Evolutionary conservation across 1,284 basidiomycete species (phyloP).

Genomic region (Naganishia sp.): DNA sequence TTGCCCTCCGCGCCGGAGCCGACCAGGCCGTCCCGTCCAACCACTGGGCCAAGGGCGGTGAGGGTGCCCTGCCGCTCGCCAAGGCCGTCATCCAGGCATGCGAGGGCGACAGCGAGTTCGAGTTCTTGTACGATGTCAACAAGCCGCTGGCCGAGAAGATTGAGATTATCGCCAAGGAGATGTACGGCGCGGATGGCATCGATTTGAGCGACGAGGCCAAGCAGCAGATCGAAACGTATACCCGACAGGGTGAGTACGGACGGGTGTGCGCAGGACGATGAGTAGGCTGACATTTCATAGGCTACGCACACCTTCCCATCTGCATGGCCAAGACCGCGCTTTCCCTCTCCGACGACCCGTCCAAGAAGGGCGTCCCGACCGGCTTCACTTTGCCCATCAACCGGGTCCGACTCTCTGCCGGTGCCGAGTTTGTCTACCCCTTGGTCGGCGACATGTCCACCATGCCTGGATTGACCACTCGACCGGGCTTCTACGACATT

Average conservation of each 20-base stretch:
- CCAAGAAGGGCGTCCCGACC: slow-evolving; percentile 81
- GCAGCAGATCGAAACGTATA: slow-evolving; percentile 88
- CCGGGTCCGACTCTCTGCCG: slow-evolving; percentile 83
- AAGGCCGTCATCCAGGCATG: slow-evolving; percentile 82
- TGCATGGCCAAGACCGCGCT: slow-evolving; percentile 99
- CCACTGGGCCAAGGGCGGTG: slow-evolving; percentile 94
- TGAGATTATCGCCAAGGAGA: slow-evolving; percentile 76
- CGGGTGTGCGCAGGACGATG: neutral
- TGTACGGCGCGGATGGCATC: slow-evolving; percentile 89
- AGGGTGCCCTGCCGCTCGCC: slow-evolving; percentile 81
- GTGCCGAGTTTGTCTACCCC: slow-evolving; percentile 94
- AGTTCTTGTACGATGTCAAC: slow-evolving; percentile 85
- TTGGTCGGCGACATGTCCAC: slow-evolving; percentile 94
- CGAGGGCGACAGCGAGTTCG: slow-evolving; percentile 79
- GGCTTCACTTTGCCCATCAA: slow-evolving; percentile 93
- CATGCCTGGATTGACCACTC: slow-evolving; percentile 94
- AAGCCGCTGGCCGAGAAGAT: slow-evolving; percentile 86
- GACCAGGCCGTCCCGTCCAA: slow-evolving; percentile 93
- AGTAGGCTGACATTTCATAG: slow-evolving; percentile 27
- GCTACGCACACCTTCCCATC: slow-evolving; percentile 59
- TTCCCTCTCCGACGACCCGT: slow-evolving; percentile 92
- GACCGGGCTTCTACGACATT: slow-evolving; percentile 68
- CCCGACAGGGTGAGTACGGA: slow-evolving; percentile 73
- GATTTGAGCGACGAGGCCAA: slow-evolving; percentile 77
- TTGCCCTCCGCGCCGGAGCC: slow-evolving; percentile 81